Base-by-base conservation (phyloP, 1,284 basidiomycete genomes). In the Ustilago shanxiensis region DNA sequence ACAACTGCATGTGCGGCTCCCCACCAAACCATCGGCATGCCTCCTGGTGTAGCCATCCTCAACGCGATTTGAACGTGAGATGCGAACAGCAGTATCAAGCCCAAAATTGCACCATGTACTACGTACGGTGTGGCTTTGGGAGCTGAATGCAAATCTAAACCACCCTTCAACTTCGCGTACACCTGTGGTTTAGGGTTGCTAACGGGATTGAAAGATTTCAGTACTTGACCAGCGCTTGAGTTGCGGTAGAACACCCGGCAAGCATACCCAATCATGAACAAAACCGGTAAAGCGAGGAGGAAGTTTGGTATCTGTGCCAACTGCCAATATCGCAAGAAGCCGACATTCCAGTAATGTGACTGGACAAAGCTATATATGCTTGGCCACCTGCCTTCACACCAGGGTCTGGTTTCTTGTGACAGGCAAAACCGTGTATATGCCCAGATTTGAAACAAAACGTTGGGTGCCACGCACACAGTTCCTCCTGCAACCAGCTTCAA, bases 21-120 rank as follows among this genome's bases (percentile, higher is more conserved):
- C 95, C 95, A 98, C 86, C 94, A 95, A 0, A 92, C 87, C 52
- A 92, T 88, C 0, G 95, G 95, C 86, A 95, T 89, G 1, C 78
- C 80, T 1, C 83, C 83, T 0, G 93, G 90, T 0, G 92, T 90
- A 10, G 92, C 90, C 13, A 94, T 88, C 3, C 96, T 91, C 2
- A 99, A 90, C 1, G 92, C 89, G 73, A 98, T 98, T 85, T 99
- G 96, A 0, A 92, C 92, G 82, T 99, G 94, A 0, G 95, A 92
- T 5, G 90, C 89, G 81, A 95, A 90, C 10, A 95, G 87, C 22
- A 98, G 88, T 20, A 92, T 87, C 29, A 41, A 2, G 0, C 88
- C 83, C 8, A 89, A 88, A 55, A 93, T 87, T 35, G 90, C 77
- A 18, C 91, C 83, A 22, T 92, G 90, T 77, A 95, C 91, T 0